Conservation (phyloP, 495 filamentous ascomycete genomes). For the Talaromyces ruber region DNA sequence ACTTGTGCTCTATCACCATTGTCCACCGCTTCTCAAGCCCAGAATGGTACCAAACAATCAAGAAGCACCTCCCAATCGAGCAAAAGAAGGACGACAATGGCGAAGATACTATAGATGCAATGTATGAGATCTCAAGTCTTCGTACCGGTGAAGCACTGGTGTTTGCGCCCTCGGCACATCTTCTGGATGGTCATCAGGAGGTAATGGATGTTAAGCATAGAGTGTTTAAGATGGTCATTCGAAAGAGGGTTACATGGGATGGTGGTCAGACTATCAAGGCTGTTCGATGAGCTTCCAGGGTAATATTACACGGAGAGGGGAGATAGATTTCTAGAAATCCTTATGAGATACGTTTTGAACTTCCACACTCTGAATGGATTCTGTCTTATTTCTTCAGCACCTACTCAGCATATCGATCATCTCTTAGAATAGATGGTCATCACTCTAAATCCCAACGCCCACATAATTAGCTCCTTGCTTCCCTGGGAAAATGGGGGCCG, state of each 20-base stretch:
- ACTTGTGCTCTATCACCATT: conserved; percentile 61
- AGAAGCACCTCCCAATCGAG: conserved; percentile 48
- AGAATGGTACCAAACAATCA: conserved; percentile 53
- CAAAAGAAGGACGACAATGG: background rate
- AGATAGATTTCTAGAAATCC: background rate
- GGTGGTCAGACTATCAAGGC: conserved; percentile 17
- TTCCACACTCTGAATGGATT: too few relatives aligned
- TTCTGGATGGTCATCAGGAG: conserved; percentile 17
- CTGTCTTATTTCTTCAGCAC: too few relatives aligned
- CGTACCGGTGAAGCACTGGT: conserved; percentile 56
- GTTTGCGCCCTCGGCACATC: conserved; percentile 53
- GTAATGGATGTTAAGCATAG: conserved; percentile 11
- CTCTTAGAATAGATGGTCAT: background rate
- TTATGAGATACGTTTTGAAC: background rate
- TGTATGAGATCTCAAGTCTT: conserved; percentile 30
- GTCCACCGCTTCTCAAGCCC: conserved; percentile 70
- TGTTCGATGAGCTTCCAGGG: conserved; percentile 17
- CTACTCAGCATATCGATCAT: background rate
- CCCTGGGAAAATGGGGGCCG: background rate
- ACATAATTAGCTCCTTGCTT: background rate
- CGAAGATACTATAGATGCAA: conserved; percentile 7
- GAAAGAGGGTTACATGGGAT: conserved; percentile 20
- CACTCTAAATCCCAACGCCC: background rate
- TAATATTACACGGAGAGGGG: too few relatives aligned
- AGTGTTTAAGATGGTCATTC: conserved; percentile 15